These are phyloP conservation scores for Cryptosporidium baileyi DNA, from an alignment of 169 alveolate species.

Conservation along the genomic window DNA sequence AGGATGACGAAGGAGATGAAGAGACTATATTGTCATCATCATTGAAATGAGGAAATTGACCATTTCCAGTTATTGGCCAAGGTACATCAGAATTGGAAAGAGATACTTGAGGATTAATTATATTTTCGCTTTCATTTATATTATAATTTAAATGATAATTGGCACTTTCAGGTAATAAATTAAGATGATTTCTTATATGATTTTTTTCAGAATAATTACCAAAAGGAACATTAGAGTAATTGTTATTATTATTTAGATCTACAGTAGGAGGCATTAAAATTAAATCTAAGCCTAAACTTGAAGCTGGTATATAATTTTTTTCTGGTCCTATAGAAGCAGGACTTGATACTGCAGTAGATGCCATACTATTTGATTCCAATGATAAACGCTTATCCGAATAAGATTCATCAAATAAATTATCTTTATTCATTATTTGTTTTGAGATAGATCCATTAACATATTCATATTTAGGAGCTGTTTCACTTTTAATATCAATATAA, in stretches of 20 bases:
- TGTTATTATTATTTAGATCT: constrained; percentile 7
- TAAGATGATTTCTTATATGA: not conserved
- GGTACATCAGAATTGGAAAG: constrained; percentile 57
- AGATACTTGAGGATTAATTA: constrained; percentile 24
- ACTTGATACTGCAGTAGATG: constrained; percentile 60
- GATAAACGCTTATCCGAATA: not conserved
- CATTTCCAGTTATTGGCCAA: constrained; percentile 55
- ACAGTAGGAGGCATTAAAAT: constrained; percentile 59
- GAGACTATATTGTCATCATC: not conserved
- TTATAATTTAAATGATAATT: not conserved
- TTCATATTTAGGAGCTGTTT: constrained; percentile 2
- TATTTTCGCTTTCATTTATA: constrained; percentile 1
- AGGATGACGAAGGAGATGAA: constrained; percentile 31
- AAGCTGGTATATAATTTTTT: constrained; percentile 16
- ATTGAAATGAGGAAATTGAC: constrained; percentile 11
- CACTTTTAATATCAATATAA: constrained; percentile 1
- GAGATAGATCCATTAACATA: not conserved
- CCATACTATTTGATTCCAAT: constrained; percentile 39
- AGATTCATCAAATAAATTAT: constrained; percentile 10
- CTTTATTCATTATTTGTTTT: constrained; percentile 5
- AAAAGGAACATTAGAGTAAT: too few species aligned
- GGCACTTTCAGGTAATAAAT: not conserved
- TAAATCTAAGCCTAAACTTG: constrained; percentile 18
- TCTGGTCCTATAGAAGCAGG: constrained; percentile 66
- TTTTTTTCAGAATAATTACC: too few species aligned